Conservation (phyloP, 139 green algal genomes). For the Deuterostichococcus epilithicus region DNA sequence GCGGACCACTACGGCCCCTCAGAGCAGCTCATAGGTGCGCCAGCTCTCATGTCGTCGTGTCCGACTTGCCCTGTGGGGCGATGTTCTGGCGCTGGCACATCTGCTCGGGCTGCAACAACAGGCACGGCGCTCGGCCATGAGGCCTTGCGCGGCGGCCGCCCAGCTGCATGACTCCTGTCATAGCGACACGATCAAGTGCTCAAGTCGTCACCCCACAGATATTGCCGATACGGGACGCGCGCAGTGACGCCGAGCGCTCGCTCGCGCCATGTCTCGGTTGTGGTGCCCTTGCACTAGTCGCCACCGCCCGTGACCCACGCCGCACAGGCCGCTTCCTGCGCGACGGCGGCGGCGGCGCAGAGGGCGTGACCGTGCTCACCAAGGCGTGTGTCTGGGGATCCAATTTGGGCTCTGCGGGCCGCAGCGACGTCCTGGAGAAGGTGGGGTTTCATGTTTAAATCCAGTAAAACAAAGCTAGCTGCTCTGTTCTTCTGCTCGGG, state of each 20-base stretch:
- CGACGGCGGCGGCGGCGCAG: background rate
- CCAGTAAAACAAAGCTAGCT: background rate
- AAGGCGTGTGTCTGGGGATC: constrained; percentile 81
- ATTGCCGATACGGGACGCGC: too few relatives aligned
- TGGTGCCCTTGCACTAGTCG: too few relatives aligned
- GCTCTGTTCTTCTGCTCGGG: background rate
- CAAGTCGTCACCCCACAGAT: too few relatives aligned
- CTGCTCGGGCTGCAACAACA: background rate
- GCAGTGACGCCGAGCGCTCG: too few relatives aligned
- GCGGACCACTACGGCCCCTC: constrained; percentile 80
- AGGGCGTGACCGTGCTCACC: constrained; percentile 58
- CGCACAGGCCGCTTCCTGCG: background rate
- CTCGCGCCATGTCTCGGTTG: background rate
- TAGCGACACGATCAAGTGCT: too few relatives aligned
- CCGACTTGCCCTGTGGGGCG: too few relatives aligned
- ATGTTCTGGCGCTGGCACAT: too few relatives aligned
- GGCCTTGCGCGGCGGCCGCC: too few relatives aligned
- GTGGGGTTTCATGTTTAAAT: constrained; percentile 7
- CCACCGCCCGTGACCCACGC: too few relatives aligned
- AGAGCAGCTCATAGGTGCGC: constrained; percentile 72
- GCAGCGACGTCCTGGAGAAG: constrained; percentile 22
- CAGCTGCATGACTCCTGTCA: too few relatives aligned
- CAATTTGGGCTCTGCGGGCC: constrained; percentile 25
- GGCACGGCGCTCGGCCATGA: too few relatives aligned
- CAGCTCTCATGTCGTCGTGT: too few relatives aligned